Evolutionary conservation across 495 filamentous ascomycete genomes (phyloP), one percentile per base, ranked within the genome.

Genomic region (Lophium mytilinum): DNA sequence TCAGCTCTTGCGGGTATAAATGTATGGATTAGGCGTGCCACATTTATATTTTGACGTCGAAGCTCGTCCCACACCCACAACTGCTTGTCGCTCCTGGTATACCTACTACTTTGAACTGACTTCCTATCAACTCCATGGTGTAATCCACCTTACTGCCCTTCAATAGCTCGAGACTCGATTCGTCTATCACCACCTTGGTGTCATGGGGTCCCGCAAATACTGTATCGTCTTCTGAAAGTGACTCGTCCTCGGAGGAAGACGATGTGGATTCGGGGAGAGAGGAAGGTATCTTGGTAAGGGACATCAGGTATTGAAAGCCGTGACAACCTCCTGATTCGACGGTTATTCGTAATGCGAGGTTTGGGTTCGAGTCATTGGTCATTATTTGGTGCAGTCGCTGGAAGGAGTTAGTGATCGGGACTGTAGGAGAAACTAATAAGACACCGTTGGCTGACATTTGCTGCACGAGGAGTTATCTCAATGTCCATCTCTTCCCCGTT

Each of bases 21-120:
- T 30, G 24, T 30, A 30, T 30, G 24, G 24, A 30, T 30, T 30
- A 30, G 24, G 24, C 2, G 24, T 30, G 6, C 24, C 41, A 45
- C 9, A 45, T 9, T 48, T 52, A 66, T 36, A 59, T 52, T 51
- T 87, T 88, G 62, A 97, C 89, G 76, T 98, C 93, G 73, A 98
- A 98, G 69, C 93, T 97, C 15, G 93, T 96, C 19, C 93, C 93
- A 75, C 94, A 98, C 0, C 93, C 93, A 78, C 93, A 98, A 70
- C 88, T 96, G 73, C 90, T 96, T 40, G 83, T 88, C 9, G 94
- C 93, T 30, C 82, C 71, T 0, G 94, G 93, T 66, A 95, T 97
- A 65, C 90, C 89, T 51, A 90, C 85, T 67, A 96, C 89, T 78
- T 91, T 95, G 71, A 98, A 98, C 74, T 97, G 90, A 59, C 89